These are phyloP conservation scores for Aspergillus sp. DNA, from an alignment of 2,329 filamentous ascomycete genomes.

Conservation along the genomic window DNA sequence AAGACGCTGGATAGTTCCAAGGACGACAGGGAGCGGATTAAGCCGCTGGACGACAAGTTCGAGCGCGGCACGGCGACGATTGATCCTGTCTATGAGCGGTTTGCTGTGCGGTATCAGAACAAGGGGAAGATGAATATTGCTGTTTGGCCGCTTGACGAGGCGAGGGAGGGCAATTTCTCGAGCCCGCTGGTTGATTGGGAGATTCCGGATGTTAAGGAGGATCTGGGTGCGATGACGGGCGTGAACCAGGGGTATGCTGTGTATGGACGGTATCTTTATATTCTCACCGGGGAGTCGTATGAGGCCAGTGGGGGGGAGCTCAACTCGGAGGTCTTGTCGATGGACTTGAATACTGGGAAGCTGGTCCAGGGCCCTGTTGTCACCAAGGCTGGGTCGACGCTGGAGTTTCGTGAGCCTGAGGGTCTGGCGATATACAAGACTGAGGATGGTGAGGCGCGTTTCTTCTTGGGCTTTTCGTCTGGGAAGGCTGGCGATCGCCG, in stretches of 20 bases:
- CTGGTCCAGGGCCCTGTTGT: slow-evolving; percentile 16
- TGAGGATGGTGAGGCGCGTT: slow-evolving; percentile 11
- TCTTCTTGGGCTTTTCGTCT: too few species aligned
- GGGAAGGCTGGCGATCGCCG: too few species aligned
- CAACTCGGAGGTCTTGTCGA: too few species aligned
- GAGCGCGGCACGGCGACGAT: slow-evolving; percentile 16
- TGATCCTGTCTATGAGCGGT: slow-evolving; percentile 16
- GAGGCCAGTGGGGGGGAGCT: slow-evolving; percentile 6
- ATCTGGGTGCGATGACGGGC: slow-evolving; percentile 8
- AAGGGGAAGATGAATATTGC: too few species aligned
- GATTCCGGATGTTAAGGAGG: slow-evolving; percentile 3
- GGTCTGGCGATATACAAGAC: slow-evolving; percentile 24
- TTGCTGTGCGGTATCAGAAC: too few species aligned
- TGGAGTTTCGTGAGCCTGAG: slow-evolving; percentile 22
- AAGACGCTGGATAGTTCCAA: slow-evolving; percentile 6
- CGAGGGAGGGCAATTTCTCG: slow-evolving; percentile 18
- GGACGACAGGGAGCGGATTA: slow-evolving; percentile 8
- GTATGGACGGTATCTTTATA: slow-evolving; percentile 19
- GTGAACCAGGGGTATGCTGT: slow-evolving; percentile 13
- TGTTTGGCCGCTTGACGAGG: not conserved
- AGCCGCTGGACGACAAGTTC: slow-evolving; percentile 12
- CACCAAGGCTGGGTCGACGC: slow-evolving; percentile 21
- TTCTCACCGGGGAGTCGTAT: slow-evolving; percentile 19
- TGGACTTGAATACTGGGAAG: too few species aligned
- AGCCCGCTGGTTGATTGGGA: slow-evolving; percentile 16